These are phyloP conservation scores for Botrytis fragariae DNA, from an alignment of 2,329 filamentous ascomycete genomes.

Conservation along the genomic window DNA sequence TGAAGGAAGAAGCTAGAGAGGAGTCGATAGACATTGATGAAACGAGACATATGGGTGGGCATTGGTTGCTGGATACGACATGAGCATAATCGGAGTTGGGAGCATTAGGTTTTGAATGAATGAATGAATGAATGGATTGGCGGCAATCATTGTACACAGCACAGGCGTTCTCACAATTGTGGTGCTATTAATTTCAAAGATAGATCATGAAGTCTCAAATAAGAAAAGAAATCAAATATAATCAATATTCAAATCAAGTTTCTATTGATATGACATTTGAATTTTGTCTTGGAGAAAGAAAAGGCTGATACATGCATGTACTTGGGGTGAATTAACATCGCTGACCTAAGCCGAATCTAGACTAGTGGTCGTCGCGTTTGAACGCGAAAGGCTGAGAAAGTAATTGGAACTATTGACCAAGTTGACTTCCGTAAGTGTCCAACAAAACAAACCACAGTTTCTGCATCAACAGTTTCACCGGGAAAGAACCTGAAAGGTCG, in stretches of 20 bases:
- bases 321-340: background rate
- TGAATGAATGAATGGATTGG: background rate
- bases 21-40: constrained; percentile 21
- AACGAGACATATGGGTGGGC: constrained; percentile 15
- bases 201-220: constrained; percentile 2
- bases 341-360: background rate
- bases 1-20: background rate
- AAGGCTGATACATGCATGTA: background rate
- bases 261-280: background rate
- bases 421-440: background rate
- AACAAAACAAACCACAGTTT: background rate
- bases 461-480: background rate
- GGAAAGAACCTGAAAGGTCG: background rate
- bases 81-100: constrained; percentile 20
- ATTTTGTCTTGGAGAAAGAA: background rate
- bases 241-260: background rate
- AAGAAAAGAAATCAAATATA: background rate
- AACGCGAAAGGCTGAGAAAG: background rate
- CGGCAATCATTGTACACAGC: constrained; percentile 16
- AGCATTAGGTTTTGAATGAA: constrained; percentile 21
- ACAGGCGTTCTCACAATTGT: constrained; percentile 16
- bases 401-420: background rate
- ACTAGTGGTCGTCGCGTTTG: constrained; percentile 9
- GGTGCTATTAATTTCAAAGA: background rate
- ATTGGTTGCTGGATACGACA: constrained; percentile 20